Conservation (phyloP, 2,329 filamentous ascomycete species). For the Alternaria viburni region DNA sequence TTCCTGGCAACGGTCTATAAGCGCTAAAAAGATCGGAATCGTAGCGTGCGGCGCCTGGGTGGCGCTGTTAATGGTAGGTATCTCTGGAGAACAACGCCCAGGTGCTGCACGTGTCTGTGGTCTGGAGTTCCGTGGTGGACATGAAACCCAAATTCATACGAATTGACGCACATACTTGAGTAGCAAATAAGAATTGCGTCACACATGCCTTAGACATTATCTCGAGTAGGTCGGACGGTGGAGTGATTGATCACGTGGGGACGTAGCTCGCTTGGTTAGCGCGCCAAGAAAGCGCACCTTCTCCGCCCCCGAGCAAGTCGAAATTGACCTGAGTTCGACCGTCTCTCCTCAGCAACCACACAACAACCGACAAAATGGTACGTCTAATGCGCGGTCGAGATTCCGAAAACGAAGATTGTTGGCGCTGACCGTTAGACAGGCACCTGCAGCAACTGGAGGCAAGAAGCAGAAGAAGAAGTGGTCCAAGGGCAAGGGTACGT, state of each 20-base stretch:
- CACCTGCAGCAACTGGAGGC: constrained; percentile 67
- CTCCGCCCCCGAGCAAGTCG: constrained; percentile 28
- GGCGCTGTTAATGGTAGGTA: neutral
- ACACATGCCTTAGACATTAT: neutral
- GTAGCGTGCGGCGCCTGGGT: neutral
- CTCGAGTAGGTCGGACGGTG: neutral
- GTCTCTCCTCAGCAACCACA: constrained; percentile 41
- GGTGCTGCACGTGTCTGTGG: neutral
- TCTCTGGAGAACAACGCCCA: neutral
- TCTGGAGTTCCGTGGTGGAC: too few species aligned
- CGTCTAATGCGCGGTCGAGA: constrained; percentile 11
- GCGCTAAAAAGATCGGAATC: neutral
- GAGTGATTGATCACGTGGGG: neutral
- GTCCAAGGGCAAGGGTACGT: constrained; percentile 68
- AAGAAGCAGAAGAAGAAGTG: constrained; percentile 88
- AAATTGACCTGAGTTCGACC: constrained; percentile 12
- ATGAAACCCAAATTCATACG: neutral
- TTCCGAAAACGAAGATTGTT: neutral
- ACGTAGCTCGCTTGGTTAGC: constrained; percentile 32
- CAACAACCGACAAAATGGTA: constrained; percentile 54
- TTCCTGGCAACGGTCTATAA: constrained; percentile 3
- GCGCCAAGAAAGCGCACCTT: constrained; percentile 17
- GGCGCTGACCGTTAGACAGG: constrained; percentile 19
- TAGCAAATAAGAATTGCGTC: neutral
- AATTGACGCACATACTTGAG: neutral